Percentiles rank a stretch among this genome's conserved stretches.
Conservation (phyloP, 2,329 filamentous ascomycete species). For the Cucurbitaria berberidis region DNA sequence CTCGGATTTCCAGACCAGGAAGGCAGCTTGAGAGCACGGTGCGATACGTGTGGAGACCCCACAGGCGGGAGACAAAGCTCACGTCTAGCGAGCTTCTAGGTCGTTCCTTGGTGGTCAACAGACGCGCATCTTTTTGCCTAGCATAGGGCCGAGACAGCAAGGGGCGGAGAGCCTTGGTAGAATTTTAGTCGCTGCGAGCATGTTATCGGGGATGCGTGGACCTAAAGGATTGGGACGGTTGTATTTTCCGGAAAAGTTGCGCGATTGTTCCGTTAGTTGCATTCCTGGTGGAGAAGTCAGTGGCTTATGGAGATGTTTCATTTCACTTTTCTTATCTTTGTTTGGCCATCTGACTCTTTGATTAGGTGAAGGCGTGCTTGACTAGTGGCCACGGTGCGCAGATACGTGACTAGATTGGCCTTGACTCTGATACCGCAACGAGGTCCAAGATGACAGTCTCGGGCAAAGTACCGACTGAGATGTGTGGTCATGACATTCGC, state of each 20-base stretch:
- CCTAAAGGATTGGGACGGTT: neutral
- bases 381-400: conserved; percentile 20
- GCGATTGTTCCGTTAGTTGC: conserved; percentile 15
- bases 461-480: conserved; percentile 9
- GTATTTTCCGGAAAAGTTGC: conserved; percentile 11
- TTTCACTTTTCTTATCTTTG: conserved; percentile 15
- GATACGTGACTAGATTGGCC: conserved; percentile 24
- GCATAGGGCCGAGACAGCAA: conserved; percentile 22
- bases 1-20: conserved; percentile 9
- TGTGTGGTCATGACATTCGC: conserved; percentile 5
- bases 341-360: conserved; percentile 19
- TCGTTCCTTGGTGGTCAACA: conserved; percentile 20
- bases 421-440: conserved; percentile 9
- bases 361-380: conserved; percentile 6
- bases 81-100: conserved; percentile 29
- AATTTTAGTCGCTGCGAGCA: neutral
- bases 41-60: conserved; percentile 27
- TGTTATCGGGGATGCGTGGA: neutral
- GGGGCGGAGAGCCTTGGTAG: conserved; percentile 18
- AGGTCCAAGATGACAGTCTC: conserved; percentile 11
- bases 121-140: neutral
- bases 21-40: conserved; percentile 7
- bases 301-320: neutral
- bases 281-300: conserved; percentile 17
- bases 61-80: conserved; percentile 14